Evolutionary conservation across 208 protist species (phyloP), one percentile per base, ranked within the genome.

Genomic region (Trypanosoma brucei): DNA sequence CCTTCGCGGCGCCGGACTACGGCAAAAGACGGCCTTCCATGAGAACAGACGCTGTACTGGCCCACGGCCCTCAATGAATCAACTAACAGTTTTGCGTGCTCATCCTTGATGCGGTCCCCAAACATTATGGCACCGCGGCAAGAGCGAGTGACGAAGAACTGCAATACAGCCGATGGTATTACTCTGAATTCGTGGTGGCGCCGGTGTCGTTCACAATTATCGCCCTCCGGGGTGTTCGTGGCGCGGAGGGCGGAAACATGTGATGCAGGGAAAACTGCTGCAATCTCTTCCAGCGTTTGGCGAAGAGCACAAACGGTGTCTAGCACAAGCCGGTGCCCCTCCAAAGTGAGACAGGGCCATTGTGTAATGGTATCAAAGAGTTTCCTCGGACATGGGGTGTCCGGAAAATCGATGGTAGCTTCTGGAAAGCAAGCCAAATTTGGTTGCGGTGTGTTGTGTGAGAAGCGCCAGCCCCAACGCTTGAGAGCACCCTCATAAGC

Each of bases 111-210:
- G 4, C 45, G 22, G 46, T 93, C 81, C 6, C 84, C 84, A 58
- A 93, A 88, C 83, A 91, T 88, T 61, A 93, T 53, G 8, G 87
- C 87, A 0, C 87, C 87, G 2, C 87, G 83, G 55, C 87, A 93
- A 5, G 83, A 88, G 57, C 87, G 81, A 0, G 83, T 84, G 40
- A 93, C 64, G 34, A 93, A 70, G 59, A 91, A 90, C 33, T 77
- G 44, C 2, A 90, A 68, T 37, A 91, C 71, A 8, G 73, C 65
- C 3, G 87, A 86, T 3, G 83, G 81, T 11, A 88, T 48, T 14
- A 85, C 54, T 34, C 52, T 11, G 22, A 22, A 22, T 22, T 22
- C 22, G 22, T 22, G 22, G 22, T 22, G 22, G 22, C 22, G 22
- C 22, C 22, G 22, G 22, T 22, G 22, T 22, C 22, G 22, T 22